Evolutionary conservation across 352 stramenopile species (phyloP), one percentile per base, ranked within the genome.

Genomic region (Peronospora destructor): DNA sequence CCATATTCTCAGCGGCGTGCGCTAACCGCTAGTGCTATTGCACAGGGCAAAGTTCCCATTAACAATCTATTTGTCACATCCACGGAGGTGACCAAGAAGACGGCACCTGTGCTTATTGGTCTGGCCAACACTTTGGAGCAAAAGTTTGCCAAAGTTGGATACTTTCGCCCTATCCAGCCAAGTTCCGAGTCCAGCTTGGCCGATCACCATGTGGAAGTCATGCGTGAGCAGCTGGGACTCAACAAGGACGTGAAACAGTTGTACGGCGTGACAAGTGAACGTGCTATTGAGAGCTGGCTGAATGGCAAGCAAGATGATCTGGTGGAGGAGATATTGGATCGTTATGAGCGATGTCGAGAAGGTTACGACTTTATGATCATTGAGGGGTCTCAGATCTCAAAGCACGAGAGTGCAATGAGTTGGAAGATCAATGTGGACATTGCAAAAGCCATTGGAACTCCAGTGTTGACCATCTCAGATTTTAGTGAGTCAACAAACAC

Each of bases 321-420:
- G 0, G 59, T 87, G 1, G 79, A 88, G 42, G 66, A 79, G 45
- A 86, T 91, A 32, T 43, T 91, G 16, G 70, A 68, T 21, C 68
- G 70, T 12, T 88, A 75, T 49, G 79, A 91, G 35, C 42, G 64
- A 7, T 61, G 60, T 45, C 68, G 73, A 16, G 38, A 71, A 25
- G 58, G 73, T 30, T 77, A 91, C 58, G 79, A 91, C 63, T 91
- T 91, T 45, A 83, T 91, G 69, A 79, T 91, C 56, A 82, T 91
- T 30, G 79, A 91, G 47, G 79, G 79, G n/a, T 78, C 76, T 7
- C 67, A 74, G 44, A 49, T 91, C 34, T 72, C 73, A 21, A 61
- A 81, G 48, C 68, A 82, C 61, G 76, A 91, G 44, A 75, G 73
- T 26, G 65, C 71, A 4, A 77, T 84, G 70, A 85, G 73, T 62